phyloP scores from a whole-genome alignment of 495 filamentous ascomycete species.

The Hypoxylon subgilvum region DNA sequence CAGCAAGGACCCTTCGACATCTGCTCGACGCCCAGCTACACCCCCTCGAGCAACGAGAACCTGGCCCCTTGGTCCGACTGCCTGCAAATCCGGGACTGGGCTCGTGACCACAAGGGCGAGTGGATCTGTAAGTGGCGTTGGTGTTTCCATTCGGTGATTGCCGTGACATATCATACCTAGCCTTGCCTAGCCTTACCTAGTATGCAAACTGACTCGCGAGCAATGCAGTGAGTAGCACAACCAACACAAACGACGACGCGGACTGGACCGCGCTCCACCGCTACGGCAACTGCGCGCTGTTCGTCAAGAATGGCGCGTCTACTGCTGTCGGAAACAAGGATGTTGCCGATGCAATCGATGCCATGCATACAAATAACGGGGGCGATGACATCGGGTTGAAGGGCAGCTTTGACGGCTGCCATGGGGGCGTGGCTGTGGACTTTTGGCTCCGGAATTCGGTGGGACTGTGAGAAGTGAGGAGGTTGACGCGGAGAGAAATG shows the following conservation, averaged over 20 bases:
- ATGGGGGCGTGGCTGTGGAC: constrained; percentile 1
- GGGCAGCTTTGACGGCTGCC: not conserved
- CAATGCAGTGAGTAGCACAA: not conserved
- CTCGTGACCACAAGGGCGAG: constrained; percentile 7
- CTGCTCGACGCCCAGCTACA: constrained; percentile 2
- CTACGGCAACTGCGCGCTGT: constrained; percentile 6
- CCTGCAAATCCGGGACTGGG: constrained; percentile 6
- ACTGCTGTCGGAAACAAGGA: constrained; percentile 24
- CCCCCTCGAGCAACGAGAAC: not conserved
- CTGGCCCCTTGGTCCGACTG: constrained; percentile 15
- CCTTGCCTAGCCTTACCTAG: not conserved
- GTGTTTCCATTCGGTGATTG: too few species aligned
- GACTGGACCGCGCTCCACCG: constrained; percentile 15
- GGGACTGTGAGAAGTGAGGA: too few species aligned
- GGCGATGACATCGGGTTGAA: constrained; percentile 4
- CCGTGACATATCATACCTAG: too few species aligned
- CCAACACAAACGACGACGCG: not conserved
- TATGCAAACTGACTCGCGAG: not conserved
- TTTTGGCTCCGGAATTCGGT: constrained; percentile 17
- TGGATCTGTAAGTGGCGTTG: constrained; percentile 8
- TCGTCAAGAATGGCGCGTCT: constrained; percentile 15
- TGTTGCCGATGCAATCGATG: constrained; percentile 9
- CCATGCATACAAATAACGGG: not conserved
- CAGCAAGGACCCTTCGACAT: constrained; percentile 2
- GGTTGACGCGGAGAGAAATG: too few species aligned